Evolutionary conservation across 2,329 filamentous ascomycete genomes (phyloP).

Genomic region (Cephalotrichum gorgonifer): DNA sequence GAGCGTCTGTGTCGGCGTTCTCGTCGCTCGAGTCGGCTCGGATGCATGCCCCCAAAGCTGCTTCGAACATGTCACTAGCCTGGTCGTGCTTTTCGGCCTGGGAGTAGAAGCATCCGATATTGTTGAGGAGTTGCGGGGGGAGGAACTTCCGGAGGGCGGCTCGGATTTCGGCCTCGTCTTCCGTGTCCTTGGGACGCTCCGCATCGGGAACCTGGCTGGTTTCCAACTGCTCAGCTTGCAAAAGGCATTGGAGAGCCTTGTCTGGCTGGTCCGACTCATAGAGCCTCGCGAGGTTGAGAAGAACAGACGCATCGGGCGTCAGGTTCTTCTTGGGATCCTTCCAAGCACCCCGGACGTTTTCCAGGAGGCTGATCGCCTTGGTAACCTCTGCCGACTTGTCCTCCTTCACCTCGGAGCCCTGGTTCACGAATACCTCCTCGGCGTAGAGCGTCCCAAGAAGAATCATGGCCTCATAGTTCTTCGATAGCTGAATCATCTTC

Average conservation of each 20-base stretch:
- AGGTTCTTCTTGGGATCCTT: conserved; percentile 84
- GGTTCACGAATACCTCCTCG: conserved; percentile 80
- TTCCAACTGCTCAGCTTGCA: conserved; percentile 87
- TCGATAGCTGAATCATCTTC: conserved; percentile 83
- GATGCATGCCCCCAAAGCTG: conserved; percentile 80
- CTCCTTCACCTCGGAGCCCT: conserved; percentile 63
- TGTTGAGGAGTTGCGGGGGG: conserved; percentile 89
- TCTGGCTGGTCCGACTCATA: conserved; percentile 82
- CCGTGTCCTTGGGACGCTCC: conserved; percentile 46
- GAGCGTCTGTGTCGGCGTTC: conserved; percentile 73
- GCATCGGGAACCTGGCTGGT: conserved; percentile 65
- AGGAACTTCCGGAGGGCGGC: conserved; percentile 63
- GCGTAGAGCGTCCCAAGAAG: conserved; percentile 85
- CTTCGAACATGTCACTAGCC: conserved; percentile 82
- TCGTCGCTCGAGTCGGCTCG: conserved; percentile 67
- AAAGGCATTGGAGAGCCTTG: conserved; percentile 82
- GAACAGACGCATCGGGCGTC: conserved; percentile 70
- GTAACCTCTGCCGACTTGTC: conserved; percentile 78
- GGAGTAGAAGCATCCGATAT: conserved; percentile 93
- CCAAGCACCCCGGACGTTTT: conserved; percentile 78
- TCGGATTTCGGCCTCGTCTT: conserved; percentile 49
- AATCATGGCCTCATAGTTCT: conserved; percentile 80
- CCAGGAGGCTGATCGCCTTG: conserved; percentile 77
- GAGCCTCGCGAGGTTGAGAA: conserved; percentile 82
- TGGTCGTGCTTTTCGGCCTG: conserved; percentile 72